Evolutionary conservation across 2,329 filamentous ascomycete species (phyloP).

Genomic region (Calonectria fujianensis): DNA sequence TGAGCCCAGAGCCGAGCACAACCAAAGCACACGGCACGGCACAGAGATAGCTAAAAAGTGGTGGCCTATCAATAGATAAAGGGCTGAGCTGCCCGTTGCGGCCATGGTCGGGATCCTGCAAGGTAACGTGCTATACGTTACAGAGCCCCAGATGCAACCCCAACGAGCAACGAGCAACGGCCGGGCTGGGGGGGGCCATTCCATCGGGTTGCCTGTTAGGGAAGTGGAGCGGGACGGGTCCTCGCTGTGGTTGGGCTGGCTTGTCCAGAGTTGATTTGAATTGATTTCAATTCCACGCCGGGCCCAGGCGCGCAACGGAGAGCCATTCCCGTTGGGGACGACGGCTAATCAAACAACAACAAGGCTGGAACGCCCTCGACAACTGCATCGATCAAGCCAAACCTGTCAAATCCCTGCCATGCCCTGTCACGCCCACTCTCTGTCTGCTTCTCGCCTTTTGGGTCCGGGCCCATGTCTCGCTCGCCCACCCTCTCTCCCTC

Average conservation of each 20-base stretch:
- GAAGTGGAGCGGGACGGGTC: slow-evolving; percentile 24
- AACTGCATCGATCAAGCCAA: background rate
- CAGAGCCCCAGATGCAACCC: background rate
- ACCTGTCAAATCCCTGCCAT: slow-evolving; percentile 6
- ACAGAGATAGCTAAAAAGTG: slow-evolving; percentile 4
- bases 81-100: slow-evolving; percentile 27
- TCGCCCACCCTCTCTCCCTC: background rate
- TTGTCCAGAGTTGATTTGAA: slow-evolving; percentile 23
- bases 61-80: slow-evolving; percentile 14
- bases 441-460: background rate
- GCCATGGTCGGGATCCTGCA: slow-evolving; percentile 15
- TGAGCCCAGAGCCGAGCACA: background rate
- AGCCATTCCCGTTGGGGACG: slow-evolving; percentile 22
- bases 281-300: slow-evolving; percentile 26
- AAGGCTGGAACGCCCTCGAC: slow-evolving; percentile 10
- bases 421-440: background rate
- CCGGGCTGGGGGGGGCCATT: background rate
- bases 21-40: background rate
- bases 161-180: background rate
- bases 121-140: slow-evolving; percentile 26
- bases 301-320: slow-evolving; percentile 16
- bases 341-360: slow-evolving; percentile 12
- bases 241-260: slow-evolving; percentile 17
- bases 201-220: slow-evolving; percentile 34
- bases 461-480: background rate